Evolutionary conservation across 2,329 filamentous ascomycete genomes (phyloP), one percentile per base, ranked within the genome.

Genomic region (Acephala macrosclerotiorum): DNA sequence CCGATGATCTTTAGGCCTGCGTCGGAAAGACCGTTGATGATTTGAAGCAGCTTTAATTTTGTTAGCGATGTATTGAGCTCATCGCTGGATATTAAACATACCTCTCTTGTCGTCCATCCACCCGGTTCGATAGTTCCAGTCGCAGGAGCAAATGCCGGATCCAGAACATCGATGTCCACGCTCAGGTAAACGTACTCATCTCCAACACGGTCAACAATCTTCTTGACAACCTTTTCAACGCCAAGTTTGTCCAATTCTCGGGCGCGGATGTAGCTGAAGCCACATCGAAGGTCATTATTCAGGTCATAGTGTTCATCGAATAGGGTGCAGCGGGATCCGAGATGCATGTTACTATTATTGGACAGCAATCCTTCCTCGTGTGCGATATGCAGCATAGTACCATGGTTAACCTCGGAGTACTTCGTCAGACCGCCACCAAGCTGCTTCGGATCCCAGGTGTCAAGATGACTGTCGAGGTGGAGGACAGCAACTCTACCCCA

Each of bases 101-200:
- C 71, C 60, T 75, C 75, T 71, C 75, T 72, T 22, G 75, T 76
- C 5, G 75, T 74, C 75, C 75, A 77, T 29, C 75, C 75, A 18
- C 75, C 75, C 8, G 75, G 70, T 40, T 76, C 75, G 53, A 75
- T 74, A 0, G 75, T 76, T 2, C 75, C 75, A 16, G 75, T 77
- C 7, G 73, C 74, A 22, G 74, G 73, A 16, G 74, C 73, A 63
- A 70, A 76, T 7, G 74, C 73, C 18, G 74, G 74, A 66, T 76
- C 74, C 3, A 76, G 59, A 0, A 76, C 74, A 65, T 76, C 74
- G 40, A 75, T 75, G 58, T 76, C 74, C 9, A 76, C 70, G 63
- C 74, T 75, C n/a, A 75, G 49, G 60, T 75, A 75, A 1, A 75
- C 71, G 60, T 66, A 73, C 29, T 73, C 61, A 56, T 74, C 70